These are phyloP conservation scores for Chalciporus sphaerocephalus DNA, from an alignment of 768 basidiomycete species.

Conservation along the genomic window DNA sequence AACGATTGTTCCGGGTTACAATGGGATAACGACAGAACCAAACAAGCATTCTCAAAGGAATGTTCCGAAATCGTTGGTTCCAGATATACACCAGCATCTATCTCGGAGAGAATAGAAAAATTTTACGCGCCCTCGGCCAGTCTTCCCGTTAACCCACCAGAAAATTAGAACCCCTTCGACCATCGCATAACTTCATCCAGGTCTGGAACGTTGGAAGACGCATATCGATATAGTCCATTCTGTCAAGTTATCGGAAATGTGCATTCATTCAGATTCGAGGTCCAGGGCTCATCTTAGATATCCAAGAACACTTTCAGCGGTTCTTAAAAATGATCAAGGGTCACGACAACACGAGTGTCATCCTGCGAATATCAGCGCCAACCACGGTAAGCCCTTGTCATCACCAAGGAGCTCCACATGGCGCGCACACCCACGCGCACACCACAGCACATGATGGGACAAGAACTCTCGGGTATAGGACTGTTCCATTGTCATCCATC, in stretches of 20 bases:
- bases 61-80: slow-evolving; percentile 1
- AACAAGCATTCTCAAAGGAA: slow-evolving; percentile 8
- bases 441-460: too few relatives aligned
- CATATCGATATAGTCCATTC: neutral
- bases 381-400: neutral
- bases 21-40: slow-evolving; percentile 21
- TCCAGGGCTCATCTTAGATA: slow-evolving; percentile 5
- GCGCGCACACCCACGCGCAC: neutral
- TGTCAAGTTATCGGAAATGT: neutral
- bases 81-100: neutral
- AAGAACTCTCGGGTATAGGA: slow-evolving; percentile 1
- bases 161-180: slow-evolving; percentile 1
- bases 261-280: slow-evolving; percentile 5
- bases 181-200: slow-evolving; percentile 2
- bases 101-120: slow-evolving; percentile 15
- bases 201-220: neutral
- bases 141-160: neutral
- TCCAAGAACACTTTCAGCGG: neutral
- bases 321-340: slow-evolving; percentile 5
- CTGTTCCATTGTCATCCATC: neutral
- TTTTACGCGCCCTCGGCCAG: neutral
- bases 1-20: slow-evolving; percentile 8
- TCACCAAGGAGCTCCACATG: slow-evolving; percentile 4
- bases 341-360: slow-evolving; percentile 3
- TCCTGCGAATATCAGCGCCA: slow-evolving; percentile 6